Conservation (phyloP, 1,284 basidiomycete genomes). For the Omphalotus olearius region DNA sequence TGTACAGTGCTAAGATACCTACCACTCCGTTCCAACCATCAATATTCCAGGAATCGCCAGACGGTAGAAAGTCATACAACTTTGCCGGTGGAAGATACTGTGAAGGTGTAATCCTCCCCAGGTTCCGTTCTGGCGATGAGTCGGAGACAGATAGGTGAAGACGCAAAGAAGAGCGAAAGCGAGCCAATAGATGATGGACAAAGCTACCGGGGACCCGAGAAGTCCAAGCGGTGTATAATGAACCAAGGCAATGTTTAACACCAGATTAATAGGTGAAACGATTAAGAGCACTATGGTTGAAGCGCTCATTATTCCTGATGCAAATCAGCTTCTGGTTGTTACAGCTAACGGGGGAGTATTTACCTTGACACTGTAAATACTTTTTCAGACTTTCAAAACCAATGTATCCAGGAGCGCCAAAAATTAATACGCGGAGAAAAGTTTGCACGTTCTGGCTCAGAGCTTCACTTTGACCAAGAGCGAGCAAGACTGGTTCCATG, state of each 20-base stretch:
- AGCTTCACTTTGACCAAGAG: conserved; percentile 47
- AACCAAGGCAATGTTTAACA: conserved; percentile 53
- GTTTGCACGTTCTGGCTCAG: conserved; percentile 37
- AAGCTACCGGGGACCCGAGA: conserved; percentile 59
- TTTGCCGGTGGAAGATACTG: conserved; percentile 41
- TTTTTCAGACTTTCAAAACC: conserved; percentile 76
- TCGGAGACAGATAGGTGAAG: conserved; percentile 44
- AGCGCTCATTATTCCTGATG: conserved; percentile 66
- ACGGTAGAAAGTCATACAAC: conserved; percentile 53
- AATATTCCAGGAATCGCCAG: conserved; percentile 70
- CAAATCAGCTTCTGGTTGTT: background rate
- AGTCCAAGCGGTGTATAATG: conserved; percentile 59
- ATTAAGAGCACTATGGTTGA: conserved; percentile 58
- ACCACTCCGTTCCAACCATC: conserved; percentile 81
- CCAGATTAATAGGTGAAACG: conserved; percentile 61
- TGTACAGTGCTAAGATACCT: conserved; percentile 15
- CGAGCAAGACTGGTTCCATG: conserved; percentile 54
- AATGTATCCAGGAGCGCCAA: conserved; percentile 69
- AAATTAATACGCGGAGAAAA: conserved; percentile 58
- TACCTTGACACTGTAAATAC: conserved; percentile 76
- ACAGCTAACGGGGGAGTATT: background rate
- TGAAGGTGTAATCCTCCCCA: conserved; percentile 58
- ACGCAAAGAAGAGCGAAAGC: conserved; percentile 52
- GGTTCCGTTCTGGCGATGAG: conserved; percentile 51
- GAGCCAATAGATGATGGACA: conserved; percentile 69